These are phyloP conservation scores for Daphne laureola DNA, from an alignment of 441 rosid species.

Conservation along the genomic window DNA sequence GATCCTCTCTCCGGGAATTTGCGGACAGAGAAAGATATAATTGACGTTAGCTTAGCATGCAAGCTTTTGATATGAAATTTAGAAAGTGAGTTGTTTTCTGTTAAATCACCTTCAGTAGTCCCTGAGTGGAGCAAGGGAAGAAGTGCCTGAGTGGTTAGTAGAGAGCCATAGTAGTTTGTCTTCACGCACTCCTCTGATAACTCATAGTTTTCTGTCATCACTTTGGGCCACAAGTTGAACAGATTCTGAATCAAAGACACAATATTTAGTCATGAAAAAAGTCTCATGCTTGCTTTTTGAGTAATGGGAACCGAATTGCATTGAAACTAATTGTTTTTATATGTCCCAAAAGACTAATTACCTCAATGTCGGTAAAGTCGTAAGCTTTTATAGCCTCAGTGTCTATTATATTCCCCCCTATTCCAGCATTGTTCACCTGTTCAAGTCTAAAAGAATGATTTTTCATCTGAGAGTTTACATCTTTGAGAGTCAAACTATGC, in stretches of 20 bases:
- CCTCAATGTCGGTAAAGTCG: too few species aligned
- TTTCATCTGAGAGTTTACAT: too few species aligned
- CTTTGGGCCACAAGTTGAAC: constrained; percentile 19
- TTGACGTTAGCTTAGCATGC: not conserved
- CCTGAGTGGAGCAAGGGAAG: constrained; percentile 27
- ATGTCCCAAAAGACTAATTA: too few species aligned
- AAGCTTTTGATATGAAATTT: not conserved
- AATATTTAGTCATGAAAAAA: too few species aligned
- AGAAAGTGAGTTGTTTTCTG: not conserved
- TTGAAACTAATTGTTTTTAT: too few species aligned
- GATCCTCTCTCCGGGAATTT: constrained; percentile 8
- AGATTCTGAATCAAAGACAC: constrained; percentile 7
- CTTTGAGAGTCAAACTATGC: too few species aligned
- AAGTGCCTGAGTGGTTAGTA: constrained; percentile 29
- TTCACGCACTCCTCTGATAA: constrained; percentile 29
- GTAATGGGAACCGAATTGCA: too few species aligned
- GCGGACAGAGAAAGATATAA: constrained; percentile 4
- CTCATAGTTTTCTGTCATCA: constrained; percentile 15
- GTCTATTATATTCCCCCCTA: constrained; percentile 6
- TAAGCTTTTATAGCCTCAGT: constrained; percentile 6
- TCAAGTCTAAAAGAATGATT: not conserved
- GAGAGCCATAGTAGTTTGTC: constrained; percentile 38
- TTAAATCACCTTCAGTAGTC: constrained; percentile 24
- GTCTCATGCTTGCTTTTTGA: too few species aligned
- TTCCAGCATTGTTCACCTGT: constrained; percentile 46